Evolutionary conservation across 805 yeast genomes (phyloP), one percentile per base, ranked within the genome.

Genomic region (Lachancea quebecensis): DNA sequence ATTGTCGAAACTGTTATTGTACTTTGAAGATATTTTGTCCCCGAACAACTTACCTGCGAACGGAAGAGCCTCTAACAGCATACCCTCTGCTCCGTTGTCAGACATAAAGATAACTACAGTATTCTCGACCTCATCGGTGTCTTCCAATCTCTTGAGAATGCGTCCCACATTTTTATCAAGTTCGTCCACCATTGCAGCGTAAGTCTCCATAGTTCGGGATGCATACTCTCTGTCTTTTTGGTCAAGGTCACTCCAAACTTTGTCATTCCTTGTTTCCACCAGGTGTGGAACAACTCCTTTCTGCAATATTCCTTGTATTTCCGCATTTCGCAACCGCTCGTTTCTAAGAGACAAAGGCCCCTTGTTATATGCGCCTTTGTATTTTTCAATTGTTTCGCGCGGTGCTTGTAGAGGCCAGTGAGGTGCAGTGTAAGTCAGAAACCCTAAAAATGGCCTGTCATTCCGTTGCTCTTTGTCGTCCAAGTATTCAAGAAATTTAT

Each of bases 391-490:
- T 7, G 66, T 55, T 5, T 72, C 73, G 40, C 59, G 58, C 5
- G 81, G 81, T 1, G 83, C 83, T 58, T 78, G 83, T 53, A 71
- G 69, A 10, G 84, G 84, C 83, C 84, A 79, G 55, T 78, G 83
- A 2, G 83, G 84, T 1, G 84, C 83, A 4, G 82, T 77, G 52
- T 75, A 78, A 6, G 82, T 78, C 46, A 79, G 61, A 18, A 67
- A 59, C 3, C 79, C 77, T 46, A 77, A 74, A 49, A 75, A 78
- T 9, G 83, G 83, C 52, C 73, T 62, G n/a, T 64, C 74, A 40
- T 76, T 60, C 3, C 50, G 44, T 10, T 32, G 12, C 11, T 57
- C 51, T 8, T 56, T 51, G 39, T 59, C 53, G 9, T 50, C 35
- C 44, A 72, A 54, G 36, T 59, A 69, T 25, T 68, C 71, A 35